Conservation (phyloP, 306 rosid genomes). For the Dicorynia guianensis region DNA sequence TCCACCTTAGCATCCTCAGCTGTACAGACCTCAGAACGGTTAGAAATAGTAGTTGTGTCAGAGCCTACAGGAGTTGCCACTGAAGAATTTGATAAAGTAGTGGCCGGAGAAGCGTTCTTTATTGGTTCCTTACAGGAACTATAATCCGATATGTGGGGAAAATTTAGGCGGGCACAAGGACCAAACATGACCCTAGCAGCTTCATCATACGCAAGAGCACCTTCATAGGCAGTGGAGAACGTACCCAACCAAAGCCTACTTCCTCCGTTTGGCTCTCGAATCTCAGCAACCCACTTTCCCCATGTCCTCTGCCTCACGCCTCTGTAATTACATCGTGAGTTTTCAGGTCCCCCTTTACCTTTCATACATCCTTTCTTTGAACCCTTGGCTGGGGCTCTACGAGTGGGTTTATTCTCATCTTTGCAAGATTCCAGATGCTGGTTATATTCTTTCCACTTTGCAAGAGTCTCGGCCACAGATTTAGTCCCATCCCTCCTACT, state of each 20-base stretch:
- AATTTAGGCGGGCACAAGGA: conserved; percentile 76
- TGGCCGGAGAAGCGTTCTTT: conserved; percentile 39
- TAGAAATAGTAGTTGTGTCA: conserved; percentile 52
- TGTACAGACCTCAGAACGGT: conserved; percentile 69
- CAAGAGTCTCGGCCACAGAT: conserved; percentile 74
- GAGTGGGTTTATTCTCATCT: conserved; percentile 43
- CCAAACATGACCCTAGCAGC: conserved; percentile 97
- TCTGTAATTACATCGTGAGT: conserved; percentile 72
- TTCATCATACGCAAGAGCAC: conserved; percentile 79
- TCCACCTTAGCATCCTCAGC: conserved; percentile 49
- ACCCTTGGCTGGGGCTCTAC: conserved; percentile 80
- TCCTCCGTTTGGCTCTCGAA: conserved; percentile 84
- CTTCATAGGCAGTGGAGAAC: conserved; percentile 59
- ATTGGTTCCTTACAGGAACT: conserved; percentile 35
- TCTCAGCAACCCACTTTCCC: conserved; percentile 99
- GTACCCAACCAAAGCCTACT: conserved; percentile 76
- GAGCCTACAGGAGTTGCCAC: conserved; percentile 53
- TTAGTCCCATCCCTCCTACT: conserved; percentile 57
- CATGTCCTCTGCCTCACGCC: conserved; percentile 99
- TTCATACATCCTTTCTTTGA: conserved; percentile 99
- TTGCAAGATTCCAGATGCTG: conserved; percentile 40
- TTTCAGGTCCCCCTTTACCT: conserved; percentile 97
- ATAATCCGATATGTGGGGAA: conserved; percentile 53
- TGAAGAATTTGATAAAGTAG: conserved; percentile 55
- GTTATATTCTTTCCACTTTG: conserved; percentile 78